Evolutionary conservation across 495 filamentous ascomycete genomes (phyloP), one percentile per base, ranked within the genome.

Genomic region (Xylaria sp.): DNA sequence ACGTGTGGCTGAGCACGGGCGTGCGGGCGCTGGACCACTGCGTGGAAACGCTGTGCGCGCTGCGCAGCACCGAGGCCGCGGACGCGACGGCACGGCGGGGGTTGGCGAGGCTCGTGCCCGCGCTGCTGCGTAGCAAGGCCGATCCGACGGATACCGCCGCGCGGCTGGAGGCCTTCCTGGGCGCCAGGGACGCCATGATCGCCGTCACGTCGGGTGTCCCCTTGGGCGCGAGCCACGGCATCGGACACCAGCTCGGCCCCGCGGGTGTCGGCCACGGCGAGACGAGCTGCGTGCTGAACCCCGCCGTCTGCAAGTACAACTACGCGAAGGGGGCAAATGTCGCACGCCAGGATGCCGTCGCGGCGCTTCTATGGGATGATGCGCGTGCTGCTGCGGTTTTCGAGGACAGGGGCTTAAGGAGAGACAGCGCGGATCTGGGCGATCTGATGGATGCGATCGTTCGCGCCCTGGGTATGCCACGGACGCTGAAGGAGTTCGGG

Each of bases 241-340:
- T 90, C 75, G 88, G 88, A 15, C 88, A 90, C 80, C 88, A 90
- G 75, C 81, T 91, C 0, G 89, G 89, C 21, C 88, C 88, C 0
- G 77, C 89, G 5, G 88, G 88, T 2, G 88, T 91, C n/a, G 83
- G 85, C 5, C 89, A 91, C 73, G 89, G 89, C 21, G 88, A 89
- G 72, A 90, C 89, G 33, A 89, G 86, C 70, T 90, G 88, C 67
- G 87, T 91, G 53, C 80, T 91, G 31, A 81, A 89, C 15, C 88
- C 89, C 3, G 85, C 87, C 6, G 88, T 90, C 9, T 87, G 84
- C 73, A 89, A 88, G 73, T 90, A 80, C 72, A 91, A 90, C 64
- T 82, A 84, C 1, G 72, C 72, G 46, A 77, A 74, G 78, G 78
- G 48, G 77, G 81, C 70, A n/a, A 89, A 89, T 66, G 75, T 75